Base-by-base conservation (phyloP, 129 eudicot species). In the Chrysanthemum seticuspe region DNA sequence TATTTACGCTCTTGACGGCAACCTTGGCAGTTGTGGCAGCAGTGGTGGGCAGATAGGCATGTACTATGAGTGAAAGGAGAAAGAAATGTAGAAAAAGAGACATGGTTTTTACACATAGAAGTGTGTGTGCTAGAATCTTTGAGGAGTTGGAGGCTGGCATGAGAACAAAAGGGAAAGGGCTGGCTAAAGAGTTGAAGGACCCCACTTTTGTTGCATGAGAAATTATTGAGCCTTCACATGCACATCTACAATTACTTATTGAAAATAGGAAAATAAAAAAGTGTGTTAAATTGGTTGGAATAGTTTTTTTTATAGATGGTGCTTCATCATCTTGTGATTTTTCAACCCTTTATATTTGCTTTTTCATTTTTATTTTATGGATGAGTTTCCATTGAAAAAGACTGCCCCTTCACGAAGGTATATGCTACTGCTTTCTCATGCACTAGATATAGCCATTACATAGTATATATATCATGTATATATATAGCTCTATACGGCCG, bases 201-300 rank as follows among this genome's bases (percentile, higher is more conserved):
- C 85, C 94, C 96, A 92, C 86, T 88, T 3, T 71, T 73, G 75
- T 80, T 93, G 92, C 98, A 93, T 93, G 96, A 93, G 87, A 93
- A 88, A 93, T 89, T 83, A 92, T 93, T 85, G 88, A 83, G 80
- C 68, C 54, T 93, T 93, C 96, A 93, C 96, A 89, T 87, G 95
- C 79, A 85, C 76, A 72, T 60, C 74, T 72, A 67, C 78, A 64
- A 44, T 45, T 71, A 78, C 52, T 71, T 78, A 78, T 52, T 72
- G 36, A 18, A 64, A 78, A 57, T 13, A 6, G 5, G 25, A 16
- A 59, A 70, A 5, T 51, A 10, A 40, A 45, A 34, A 63, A 50
- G 45, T 13, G 48, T 61, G 61, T n/a, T 57, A 62, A 49, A 77
- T 78, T 71, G 72, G 81, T 77, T 70, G 66, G 23, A 40, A 53